These are phyloP conservation scores for Endothia cerciana DNA, from an alignment of 2,329 filamentous ascomycete species.

Conservation along the genomic window DNA sequence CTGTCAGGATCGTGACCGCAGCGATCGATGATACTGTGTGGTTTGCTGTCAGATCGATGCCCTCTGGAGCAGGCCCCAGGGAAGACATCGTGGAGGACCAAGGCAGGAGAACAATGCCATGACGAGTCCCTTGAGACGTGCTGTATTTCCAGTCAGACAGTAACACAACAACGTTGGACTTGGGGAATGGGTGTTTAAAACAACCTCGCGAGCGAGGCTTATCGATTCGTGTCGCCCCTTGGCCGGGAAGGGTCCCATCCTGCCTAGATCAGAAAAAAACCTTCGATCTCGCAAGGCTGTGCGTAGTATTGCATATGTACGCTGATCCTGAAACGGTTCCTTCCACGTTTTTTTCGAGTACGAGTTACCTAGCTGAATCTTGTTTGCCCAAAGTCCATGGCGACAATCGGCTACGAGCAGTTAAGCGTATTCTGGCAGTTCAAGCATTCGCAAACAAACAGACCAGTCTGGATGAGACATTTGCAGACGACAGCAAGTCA, in stretches of 20 bases:
- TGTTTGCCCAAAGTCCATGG: too few relatives aligned
- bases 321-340: neutral
- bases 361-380: neutral
- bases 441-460: neutral
- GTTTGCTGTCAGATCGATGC: neutral
- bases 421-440: too few relatives aligned
- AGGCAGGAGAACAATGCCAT: neutral
- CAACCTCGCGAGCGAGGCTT: too few relatives aligned
- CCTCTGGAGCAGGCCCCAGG: neutral
- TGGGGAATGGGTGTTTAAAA: neutral
- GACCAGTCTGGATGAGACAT: neutral
- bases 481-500: neutral
- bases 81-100: slow-evolving; percentile 8
- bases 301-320: neutral
- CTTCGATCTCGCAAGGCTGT: neutral
- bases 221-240: neutral
- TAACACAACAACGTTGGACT: neutral
- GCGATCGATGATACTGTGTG: neutral
- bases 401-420: too few relatives aligned
- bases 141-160: neutral
- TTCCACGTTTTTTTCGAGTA: neutral
- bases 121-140: neutral
- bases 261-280: too few relatives aligned
- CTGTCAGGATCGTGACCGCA: neutral
- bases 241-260: neutral